Evolutionary conservation across 441 rosid genomes (phyloP).

Genomic region (Jatropha podagrica): DNA sequence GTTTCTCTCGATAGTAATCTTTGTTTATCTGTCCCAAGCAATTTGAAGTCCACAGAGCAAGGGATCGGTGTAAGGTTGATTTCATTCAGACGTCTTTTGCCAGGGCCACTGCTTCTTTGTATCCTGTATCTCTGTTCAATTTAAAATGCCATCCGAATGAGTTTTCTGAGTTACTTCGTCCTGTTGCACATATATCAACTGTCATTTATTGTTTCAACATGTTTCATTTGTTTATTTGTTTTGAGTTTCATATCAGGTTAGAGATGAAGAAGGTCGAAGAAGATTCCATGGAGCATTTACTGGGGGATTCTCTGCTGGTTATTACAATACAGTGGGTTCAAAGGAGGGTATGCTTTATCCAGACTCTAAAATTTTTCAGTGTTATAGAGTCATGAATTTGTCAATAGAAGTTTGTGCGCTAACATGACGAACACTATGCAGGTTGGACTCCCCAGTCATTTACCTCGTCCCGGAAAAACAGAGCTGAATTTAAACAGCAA

Average conservation of each 20-base stretch:
- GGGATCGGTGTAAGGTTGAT: background rate
- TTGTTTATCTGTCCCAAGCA: background rate
- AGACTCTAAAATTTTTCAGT: background rate
- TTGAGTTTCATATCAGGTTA: conserved; percentile 50
- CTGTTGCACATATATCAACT: background rate
- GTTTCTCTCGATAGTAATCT: background rate
- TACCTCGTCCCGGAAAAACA: conserved; percentile 82
- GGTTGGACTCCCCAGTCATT: conserved; percentile 96
- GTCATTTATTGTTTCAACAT: background rate
- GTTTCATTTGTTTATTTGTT: conserved; percentile 8
- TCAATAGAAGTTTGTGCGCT: conserved; percentile 6
- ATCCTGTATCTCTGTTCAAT: background rate
- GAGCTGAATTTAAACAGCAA: conserved; percentile 92
- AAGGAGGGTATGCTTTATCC: conserved; percentile 65
- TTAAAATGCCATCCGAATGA: background rate
- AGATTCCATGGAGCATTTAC: conserved; percentile 99
- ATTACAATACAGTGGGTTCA: conserved; percentile 86
- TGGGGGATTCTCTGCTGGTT: conserved; percentile 95
- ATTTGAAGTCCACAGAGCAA: background rate
- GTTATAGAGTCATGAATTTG: background rate
- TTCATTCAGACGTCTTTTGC: background rate
- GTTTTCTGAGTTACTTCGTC: background rate
- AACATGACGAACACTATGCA: conserved; percentile 34
- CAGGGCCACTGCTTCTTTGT: background rate
- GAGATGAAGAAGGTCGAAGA: conserved; percentile 96